Conservation (phyloP, 1,284 basidiomycete species). For the Leccinum pallidistipes region DNA sequence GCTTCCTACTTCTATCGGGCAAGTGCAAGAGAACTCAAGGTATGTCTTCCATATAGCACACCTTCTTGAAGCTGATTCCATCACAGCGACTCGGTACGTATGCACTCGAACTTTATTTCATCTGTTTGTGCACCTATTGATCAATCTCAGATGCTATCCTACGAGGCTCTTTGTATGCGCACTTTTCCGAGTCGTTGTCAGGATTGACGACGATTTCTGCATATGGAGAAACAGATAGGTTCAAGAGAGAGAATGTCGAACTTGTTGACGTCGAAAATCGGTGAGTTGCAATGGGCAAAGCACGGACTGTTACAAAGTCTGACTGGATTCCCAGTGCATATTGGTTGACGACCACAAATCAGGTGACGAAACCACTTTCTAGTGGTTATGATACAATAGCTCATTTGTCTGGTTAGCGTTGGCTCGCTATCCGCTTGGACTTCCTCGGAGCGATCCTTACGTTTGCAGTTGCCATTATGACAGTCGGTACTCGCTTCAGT, state of each 20-base stretch:
- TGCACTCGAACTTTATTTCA: conserved; percentile 63
- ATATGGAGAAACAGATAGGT: conserved; percentile 71
- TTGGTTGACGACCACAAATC: conserved; percentile 82
- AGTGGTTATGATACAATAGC: neutral
- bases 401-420: conserved; percentile 52
- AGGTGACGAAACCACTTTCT: conserved; percentile 40
- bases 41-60: no score
- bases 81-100: no score
- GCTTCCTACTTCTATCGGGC: no score
- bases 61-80: no score
- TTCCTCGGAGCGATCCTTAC: conserved; percentile 78
- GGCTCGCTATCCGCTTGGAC: conserved; percentile 89
- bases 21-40: no score
- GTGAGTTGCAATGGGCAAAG: conserved; percentile 34
- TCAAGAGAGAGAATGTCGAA: conserved; percentile 72
- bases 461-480: conserved; percentile 78
- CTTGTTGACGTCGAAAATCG: conserved; percentile 86
- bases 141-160: conserved; percentile 54
- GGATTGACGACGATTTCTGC: conserved; percentile 88
- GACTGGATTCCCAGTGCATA: conserved; percentile 59
- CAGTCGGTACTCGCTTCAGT: conserved; percentile 70
- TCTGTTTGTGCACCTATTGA: conserved; percentile 33
- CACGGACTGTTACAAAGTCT: no score
- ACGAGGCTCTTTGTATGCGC: conserved; percentile 71
- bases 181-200: conserved; percentile 87